Conservation (phyloP, 108 stramenopile genomes). For the Cylindrotheca closterium region DNA sequence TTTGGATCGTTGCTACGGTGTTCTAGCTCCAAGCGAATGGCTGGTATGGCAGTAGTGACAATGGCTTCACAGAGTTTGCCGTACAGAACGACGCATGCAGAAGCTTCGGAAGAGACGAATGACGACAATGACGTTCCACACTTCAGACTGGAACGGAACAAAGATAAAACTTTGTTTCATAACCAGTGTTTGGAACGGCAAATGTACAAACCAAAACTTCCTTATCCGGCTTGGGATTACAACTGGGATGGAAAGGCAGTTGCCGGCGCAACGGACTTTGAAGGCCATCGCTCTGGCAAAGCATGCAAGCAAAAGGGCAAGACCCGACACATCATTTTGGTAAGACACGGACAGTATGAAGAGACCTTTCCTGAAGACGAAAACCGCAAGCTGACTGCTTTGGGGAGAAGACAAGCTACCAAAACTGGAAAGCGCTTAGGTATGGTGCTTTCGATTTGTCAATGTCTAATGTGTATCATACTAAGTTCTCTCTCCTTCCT, state of each 20-base stretch:
- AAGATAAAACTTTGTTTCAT: constrained; percentile 18
- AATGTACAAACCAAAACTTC: constrained; percentile 27
- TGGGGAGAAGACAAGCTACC: constrained; percentile 84
- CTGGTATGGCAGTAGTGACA: background rate
- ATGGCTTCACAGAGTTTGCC: background rate
- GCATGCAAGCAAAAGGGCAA: constrained; percentile 38
- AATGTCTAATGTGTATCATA: too few relatives aligned
- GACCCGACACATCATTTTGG: constrained; percentile 83
- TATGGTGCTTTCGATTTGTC: too few relatives aligned
- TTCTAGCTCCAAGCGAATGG: background rate
- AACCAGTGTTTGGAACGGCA: constrained; percentile 42
- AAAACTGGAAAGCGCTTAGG: constrained; percentile 75
- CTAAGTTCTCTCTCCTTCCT: too few relatives aligned
- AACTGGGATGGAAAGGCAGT: constrained; percentile 46
- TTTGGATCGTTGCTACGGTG: background rate
- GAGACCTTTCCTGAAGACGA: constrained; percentile 76
- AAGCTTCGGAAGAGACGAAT: background rate
- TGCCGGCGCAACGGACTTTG: constrained; percentile 21
- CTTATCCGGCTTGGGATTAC: constrained; percentile 53
- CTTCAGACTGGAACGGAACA: too few relatives aligned
- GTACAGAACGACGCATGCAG: background rate
- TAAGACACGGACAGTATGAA: constrained; percentile 93
- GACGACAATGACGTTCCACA: too few relatives aligned
- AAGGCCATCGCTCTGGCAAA: constrained; percentile 7
- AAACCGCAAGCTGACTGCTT: constrained; percentile 73